Base-by-base conservation (phyloP, 2,329 filamentous ascomycete genomes). In the Alternaria metachromatica region DNA sequence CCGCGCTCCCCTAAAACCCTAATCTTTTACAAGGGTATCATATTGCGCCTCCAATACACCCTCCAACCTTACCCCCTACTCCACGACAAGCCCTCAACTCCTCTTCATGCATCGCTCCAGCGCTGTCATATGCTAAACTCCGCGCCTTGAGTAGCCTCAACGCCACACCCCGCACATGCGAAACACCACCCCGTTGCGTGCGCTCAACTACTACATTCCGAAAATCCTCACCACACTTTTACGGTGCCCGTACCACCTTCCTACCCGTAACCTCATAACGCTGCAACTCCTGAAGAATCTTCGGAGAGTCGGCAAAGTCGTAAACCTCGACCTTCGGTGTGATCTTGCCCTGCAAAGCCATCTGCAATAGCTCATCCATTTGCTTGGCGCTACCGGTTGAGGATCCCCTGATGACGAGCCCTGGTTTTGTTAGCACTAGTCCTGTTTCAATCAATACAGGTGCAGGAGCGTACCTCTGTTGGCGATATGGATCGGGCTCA, bases 401-500 rank as follows among this genome's bases (percentile, higher is more conserved):
- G 8, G 82, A 83, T 4, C 83, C 83, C 30, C 82, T 80, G 58
- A 84, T 83, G 4, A 80, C 80, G 3, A 83, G 72, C 13, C 82
- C 80, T 72, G 33, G 6, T 5, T 4, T 2, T 33, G 30, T 70
- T 21, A 71, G 64, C 45, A 53, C 21, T 4, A 10, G 2, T 2
- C 25, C 3, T 15, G 6, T 15, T 18, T 15, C 7, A 44, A 9
- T 20, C 8, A 6, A 23, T 12, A n/a, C n/a, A 15, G 8, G 4
- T 7, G 15, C 2, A 23, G 26, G 12, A 18, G 63, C 69, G 54
- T 62, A 80, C 82, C 82, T 68, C 80, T 80, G 25, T 83, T 82
- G 41, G 82, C 82, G 55, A 84, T 84, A 28, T 83, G 80, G 23
- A 85, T 80, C 1, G 83, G 83, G 6, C 80, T 81, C 63, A 83